These are phyloP conservation scores for Massarina eburnea DNA, from an alignment of 2,329 filamentous ascomycete species.

Conservation along the genomic window DNA sequence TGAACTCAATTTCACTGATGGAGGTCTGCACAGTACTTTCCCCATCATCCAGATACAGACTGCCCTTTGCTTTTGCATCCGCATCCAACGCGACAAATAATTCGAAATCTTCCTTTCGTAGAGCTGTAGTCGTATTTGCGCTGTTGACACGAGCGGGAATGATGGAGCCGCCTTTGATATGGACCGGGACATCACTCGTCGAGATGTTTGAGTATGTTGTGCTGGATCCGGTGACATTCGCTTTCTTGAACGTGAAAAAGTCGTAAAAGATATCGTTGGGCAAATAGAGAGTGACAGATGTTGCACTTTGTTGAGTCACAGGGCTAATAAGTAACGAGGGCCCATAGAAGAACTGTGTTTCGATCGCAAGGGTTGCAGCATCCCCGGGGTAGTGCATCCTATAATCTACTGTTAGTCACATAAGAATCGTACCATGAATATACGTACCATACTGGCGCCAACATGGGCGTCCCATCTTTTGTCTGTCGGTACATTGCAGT, in stretches of 20 bases:
- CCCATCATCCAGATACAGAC: slow-evolving; percentile 78
- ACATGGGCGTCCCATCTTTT: slow-evolving; percentile 62
- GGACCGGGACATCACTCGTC: slow-evolving; percentile 61
- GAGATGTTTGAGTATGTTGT: slow-evolving; percentile 51
- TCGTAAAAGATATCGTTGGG: slow-evolving; percentile 58
- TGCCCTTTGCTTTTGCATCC: slow-evolving; percentile 65
- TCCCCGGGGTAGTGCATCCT: slow-evolving; percentile 66
- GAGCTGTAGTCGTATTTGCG: slow-evolving; percentile 64
- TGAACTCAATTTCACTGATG: slow-evolving; percentile 61
- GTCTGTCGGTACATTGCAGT: slow-evolving; percentile 66
- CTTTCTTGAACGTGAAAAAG: slow-evolving; percentile 33
- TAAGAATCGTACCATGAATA: slow-evolving; percentile 21
- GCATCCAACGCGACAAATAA: slow-evolving; percentile 67
- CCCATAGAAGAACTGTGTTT: slow-evolving; percentile 62
- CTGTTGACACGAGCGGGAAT: slow-evolving; percentile 59
- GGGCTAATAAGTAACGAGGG: slow-evolving; percentile 59
- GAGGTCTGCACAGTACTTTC: slow-evolving; percentile 62
- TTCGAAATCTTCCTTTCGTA: slow-evolving; percentile 69
- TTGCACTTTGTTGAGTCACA: slow-evolving; percentile 54
- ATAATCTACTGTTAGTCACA: not conserved
- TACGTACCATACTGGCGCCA: slow-evolving; percentile 71
- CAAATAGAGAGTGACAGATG: slow-evolving; percentile 57
- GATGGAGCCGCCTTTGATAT: slow-evolving; percentile 65
- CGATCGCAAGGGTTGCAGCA: slow-evolving; percentile 50
- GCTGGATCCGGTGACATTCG: slow-evolving; percentile 42